Percentiles rank a stretch among this genome's conserved stretches.
phyloP scores from a whole-genome alignment of 352 stramenopile genomes.

The Phytophthora hybrid region DNA sequence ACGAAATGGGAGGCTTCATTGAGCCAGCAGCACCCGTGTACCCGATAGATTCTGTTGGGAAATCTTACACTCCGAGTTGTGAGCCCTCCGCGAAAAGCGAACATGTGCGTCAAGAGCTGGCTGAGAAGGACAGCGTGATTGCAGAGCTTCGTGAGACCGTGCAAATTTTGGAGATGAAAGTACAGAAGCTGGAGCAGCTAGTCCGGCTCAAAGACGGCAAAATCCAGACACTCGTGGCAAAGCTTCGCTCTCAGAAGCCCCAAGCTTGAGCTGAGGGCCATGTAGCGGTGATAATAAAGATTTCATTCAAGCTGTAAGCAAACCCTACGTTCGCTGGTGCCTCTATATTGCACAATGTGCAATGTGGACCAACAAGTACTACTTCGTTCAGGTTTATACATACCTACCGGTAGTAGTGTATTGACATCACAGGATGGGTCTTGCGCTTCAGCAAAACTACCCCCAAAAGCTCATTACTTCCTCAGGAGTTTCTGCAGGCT shows the following conservation, averaged over 20 bases:
- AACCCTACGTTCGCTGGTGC: not conserved
- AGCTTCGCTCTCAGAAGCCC: conserved; percentile 80
- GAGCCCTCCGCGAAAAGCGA: conserved; percentile 32
- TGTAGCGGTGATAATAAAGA: conserved; percentile 7
- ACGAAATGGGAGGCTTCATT: conserved; percentile 17
- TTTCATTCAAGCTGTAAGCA: conserved; percentile 18
- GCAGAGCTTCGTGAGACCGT: conserved; percentile 90
- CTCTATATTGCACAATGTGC: not conserved
- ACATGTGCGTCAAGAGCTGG: conserved; percentile 46
- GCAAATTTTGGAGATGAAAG: conserved; percentile 95
- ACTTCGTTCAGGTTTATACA: conserved; percentile 4
- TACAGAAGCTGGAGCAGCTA: conserved; percentile 96
- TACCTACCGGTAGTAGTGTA: not conserved
- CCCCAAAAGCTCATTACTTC: conserved; percentile 86
- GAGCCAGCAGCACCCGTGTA: conserved; percentile 31
- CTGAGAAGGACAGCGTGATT: conserved; percentile 86
- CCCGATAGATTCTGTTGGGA: conserved; percentile 37
- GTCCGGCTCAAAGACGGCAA: conserved; percentile 95
- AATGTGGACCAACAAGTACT: conserved; percentile 19
- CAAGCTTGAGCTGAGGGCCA: conserved; percentile 31
- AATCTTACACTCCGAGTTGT: conserved; percentile 30
- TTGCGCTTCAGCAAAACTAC: conserved; percentile 28
- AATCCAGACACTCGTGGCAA: conserved; percentile 91
- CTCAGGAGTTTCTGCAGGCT: conserved; percentile 76
- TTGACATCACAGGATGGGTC: not conserved